These are phyloP conservation scores for Aspergillus sp. DNA, from an alignment of 2,329 filamentous ascomycete genomes.

Conservation along the genomic window DNA sequence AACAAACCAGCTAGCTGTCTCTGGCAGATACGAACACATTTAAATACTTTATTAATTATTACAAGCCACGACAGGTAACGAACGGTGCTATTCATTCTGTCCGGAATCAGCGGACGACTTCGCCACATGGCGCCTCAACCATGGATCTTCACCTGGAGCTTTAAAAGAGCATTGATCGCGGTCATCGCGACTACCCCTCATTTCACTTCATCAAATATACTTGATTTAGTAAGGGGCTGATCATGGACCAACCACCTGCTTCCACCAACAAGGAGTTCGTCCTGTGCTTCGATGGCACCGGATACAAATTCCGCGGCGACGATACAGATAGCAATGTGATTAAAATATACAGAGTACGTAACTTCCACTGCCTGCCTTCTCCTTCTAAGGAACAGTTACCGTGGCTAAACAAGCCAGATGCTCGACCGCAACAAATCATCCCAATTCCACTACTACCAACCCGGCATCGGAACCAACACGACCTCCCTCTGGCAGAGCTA, in stretches of 20 bases:
- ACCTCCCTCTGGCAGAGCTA: background rate
- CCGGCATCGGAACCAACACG: slow-evolving; percentile 20
- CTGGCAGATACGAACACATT: too few relatives aligned
- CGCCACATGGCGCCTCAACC: too few relatives aligned
- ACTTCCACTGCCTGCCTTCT: background rate
- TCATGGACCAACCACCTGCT: background rate
- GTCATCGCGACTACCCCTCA: too few relatives aligned
- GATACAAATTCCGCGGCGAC: slow-evolving; percentile 33
- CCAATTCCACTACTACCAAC: slow-evolving; percentile 5
- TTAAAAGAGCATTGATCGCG: too few relatives aligned
- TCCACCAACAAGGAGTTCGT: slow-evolving; percentile 21
- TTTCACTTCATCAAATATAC: too few relatives aligned
- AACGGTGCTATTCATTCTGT: too few relatives aligned
- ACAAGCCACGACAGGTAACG: too few relatives aligned
- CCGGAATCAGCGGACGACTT: too few relatives aligned
- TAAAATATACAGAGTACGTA: slow-evolving; percentile 37
- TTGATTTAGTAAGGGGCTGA: background rate
- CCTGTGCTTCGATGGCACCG: slow-evolving; percentile 43
- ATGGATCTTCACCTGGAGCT: too few relatives aligned
- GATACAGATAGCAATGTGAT: slow-evolving; percentile 41
- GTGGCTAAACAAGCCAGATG: background rate
- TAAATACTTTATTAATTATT: too few relatives aligned
- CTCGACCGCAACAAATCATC: background rate
- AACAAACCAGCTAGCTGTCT: too few relatives aligned
- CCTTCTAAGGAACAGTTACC: too few relatives aligned